phyloP scores from a whole-genome alignment of 2,329 filamentous ascomycete genomes.

The Nigrograna mackinnonii region DNA sequence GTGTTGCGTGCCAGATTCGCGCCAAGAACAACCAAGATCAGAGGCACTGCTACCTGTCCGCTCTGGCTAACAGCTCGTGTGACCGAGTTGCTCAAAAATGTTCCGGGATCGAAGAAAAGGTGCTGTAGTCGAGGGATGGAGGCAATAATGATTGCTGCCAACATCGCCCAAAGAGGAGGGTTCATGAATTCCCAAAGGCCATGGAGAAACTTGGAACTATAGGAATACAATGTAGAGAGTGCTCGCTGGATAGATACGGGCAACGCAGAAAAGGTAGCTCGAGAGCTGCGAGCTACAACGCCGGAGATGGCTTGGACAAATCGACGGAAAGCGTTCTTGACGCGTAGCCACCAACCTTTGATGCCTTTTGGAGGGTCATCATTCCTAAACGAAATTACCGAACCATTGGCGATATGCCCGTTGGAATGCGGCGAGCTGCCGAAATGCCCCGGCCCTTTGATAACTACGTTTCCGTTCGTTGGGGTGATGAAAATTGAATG shows the following conservation, averaged over 20 bases:
- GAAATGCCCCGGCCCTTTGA: constrained; percentile 45
- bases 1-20: constrained; percentile 95
- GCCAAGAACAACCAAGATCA: constrained; percentile 93
- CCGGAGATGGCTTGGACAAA: constrained; percentile 23
- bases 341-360: constrained; percentile 37
- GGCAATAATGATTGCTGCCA: constrained; percentile 86
- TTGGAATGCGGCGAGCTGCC: constrained; percentile 39
- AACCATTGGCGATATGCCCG: constrained; percentile 43
- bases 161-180: constrained; percentile 96
- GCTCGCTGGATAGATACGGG: constrained; percentile 57
- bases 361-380: constrained; percentile 32
- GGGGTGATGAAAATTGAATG: constrained; percentile 45
- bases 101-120: constrained; percentile 85
- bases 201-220: constrained; percentile 56
- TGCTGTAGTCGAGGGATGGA: constrained; percentile 81
- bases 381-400: constrained; percentile 52
- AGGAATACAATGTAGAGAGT: constrained; percentile 47
- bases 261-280: constrained; percentile 52
- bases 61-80: constrained; percentile 85
- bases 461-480: constrained; percentile 46
- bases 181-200: constrained; percentile 97
- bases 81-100: constrained; percentile 90
- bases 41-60: constrained; percentile 87
- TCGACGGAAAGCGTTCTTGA: constrained; percentile 10
- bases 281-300: constrained; percentile 33